Conservation (phyloP, 2,329 filamentous ascomycete genomes). For the Trichoderma gracile region DNA sequence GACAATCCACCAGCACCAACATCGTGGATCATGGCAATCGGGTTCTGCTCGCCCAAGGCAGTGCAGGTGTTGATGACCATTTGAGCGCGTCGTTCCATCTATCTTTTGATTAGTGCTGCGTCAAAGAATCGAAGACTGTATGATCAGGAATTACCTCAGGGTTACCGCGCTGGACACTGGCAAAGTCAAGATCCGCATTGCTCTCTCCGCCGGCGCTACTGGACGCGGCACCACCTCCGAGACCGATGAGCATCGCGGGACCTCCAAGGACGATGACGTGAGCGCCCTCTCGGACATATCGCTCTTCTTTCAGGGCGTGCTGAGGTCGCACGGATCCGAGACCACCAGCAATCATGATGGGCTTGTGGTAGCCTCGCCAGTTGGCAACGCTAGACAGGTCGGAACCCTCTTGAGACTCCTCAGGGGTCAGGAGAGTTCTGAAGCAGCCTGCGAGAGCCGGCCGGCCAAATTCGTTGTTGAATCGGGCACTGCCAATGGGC, state of each 20-base stretch:
- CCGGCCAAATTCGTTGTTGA: constrained; percentile 97
- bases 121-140: background rate
- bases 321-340: constrained; percentile 89
- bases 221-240: constrained; percentile 92
- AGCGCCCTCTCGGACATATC: constrained; percentile 80
- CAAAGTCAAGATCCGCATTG: constrained; percentile 91
- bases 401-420: constrained; percentile 12
- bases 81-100: constrained; percentile 87
- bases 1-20: constrained; percentile 85
- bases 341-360: constrained; percentile 97
- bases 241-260: constrained; percentile 94
- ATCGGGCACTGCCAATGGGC: constrained; percentile 89
- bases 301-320: constrained; percentile 81
- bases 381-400: constrained; percentile 47
- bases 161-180: constrained; percentile 95
- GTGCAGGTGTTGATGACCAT: constrained; percentile 97
- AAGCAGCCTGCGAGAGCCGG: constrained; percentile 89
- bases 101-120: background rate
- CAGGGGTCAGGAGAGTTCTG: constrained; percentile 72
- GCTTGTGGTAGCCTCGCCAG: constrained; percentile 92
- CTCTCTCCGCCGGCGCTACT: constrained; percentile 86
- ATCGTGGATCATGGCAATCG: constrained; percentile 96
- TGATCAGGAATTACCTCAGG: constrained; percentile 58
- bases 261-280: constrained; percentile 91
- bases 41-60: constrained; percentile 78